Conservation (phyloP, 257 asterid species). For the Forsythia suspensa region DNA sequence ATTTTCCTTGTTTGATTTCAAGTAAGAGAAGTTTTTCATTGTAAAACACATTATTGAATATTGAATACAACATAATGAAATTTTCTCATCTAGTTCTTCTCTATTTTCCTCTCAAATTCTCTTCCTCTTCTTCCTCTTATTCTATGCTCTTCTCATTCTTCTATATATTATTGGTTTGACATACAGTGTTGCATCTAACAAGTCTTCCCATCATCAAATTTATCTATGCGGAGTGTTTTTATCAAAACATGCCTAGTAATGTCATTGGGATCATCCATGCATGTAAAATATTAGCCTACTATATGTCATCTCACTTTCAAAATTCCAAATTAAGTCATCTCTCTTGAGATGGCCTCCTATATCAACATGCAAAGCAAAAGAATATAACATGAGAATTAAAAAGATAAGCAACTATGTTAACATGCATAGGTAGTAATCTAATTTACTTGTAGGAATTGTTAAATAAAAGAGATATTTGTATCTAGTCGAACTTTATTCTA, state of each 20-base stretch:
- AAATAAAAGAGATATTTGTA: no score
- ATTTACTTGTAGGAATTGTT: no score
- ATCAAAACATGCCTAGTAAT: conserved; percentile 13
- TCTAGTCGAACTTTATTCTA: no score
- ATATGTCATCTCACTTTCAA: neutral
- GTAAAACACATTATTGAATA: no score
- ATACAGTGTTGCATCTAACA: neutral
- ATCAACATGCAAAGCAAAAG: no score
- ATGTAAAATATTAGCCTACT: conserved; percentile 12
- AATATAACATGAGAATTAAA: no score
- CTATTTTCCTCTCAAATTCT: neutral
- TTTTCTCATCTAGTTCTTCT: neutral
- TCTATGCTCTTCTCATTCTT: neutral
- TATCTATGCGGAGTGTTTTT: neutral
- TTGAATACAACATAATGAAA: no score
- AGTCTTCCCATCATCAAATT: neutral
- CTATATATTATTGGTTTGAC: neutral
- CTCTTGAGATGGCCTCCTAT: neutral
- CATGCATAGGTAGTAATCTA: no score
- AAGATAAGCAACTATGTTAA: no score
- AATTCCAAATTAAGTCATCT: conserved; percentile 9
- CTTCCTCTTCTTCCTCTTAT: neutral
- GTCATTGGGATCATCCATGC: rapidly evolving
- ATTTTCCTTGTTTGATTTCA: neutral
- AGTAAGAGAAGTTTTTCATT: neutral